Base-by-base conservation (phyloP, 140 eudicot genomes). In the Bidens hawaiensis region DNA sequence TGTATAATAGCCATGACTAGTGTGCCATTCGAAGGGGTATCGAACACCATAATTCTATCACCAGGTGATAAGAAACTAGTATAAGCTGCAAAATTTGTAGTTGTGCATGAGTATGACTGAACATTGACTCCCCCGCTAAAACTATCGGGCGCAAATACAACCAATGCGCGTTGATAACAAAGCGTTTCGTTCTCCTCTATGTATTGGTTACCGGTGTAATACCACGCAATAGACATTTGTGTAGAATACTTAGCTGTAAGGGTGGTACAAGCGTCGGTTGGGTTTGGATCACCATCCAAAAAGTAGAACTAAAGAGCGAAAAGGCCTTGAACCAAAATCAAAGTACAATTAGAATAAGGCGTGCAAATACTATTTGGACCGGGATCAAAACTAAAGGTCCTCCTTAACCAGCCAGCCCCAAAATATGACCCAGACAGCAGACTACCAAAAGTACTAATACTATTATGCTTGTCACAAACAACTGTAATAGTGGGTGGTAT, bases 51-150 rank as follows among this genome's bases (percentile, higher is more conserved):
- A 34, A 91, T 91, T 24, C 98, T 23, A 72, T 87, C 98, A 30
- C 96, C 95, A 0, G 98, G 98, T 2, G 75, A 60, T 49, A 90
- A 50, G 34, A 90, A 69, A 9, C 87, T 96, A 26, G 98, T 91
- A 70, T 91, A 91, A 33, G 85, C 98, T 0, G 98, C 95, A 43
- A 91, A 91, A 80, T 91, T 91, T 2, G 98, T 96, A 9, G 98
- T 78, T 0, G 96, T 87, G 71, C 98, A 87, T 0, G 98, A 91
- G 54, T 87, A 91, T 0, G 96, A 96, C 54, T 91, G 98, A 54
- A 91, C 98, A 76, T 91, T 91, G 4, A 91, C 98, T 22, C 95
- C 98, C 98, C 98, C 87, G 25, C 26, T 76, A 36, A 80, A 89
- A 0, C 76, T 60, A 67, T 83, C 90, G 27, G 87, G 81, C 18